These are phyloP conservation scores for Syzygium aqueum DNA, from an alignment of 345 rosid species.

Conservation along the genomic window DNA sequence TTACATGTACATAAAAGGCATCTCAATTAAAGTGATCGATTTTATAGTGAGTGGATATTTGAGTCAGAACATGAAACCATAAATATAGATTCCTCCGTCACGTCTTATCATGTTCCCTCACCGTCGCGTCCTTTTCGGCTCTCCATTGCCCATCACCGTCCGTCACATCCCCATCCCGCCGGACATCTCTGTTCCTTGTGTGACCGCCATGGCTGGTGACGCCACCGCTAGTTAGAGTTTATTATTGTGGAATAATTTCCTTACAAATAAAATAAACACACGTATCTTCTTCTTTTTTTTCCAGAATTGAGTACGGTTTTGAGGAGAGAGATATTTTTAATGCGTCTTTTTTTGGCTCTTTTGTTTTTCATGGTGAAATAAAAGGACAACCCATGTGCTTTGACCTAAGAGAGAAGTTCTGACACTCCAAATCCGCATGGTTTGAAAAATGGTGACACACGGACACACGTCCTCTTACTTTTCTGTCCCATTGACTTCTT, in stretches of 20 bases:
- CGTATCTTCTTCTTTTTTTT: not conserved
- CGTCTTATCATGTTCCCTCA: not conserved
- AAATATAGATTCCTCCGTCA: accelerated
- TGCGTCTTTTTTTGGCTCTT: not conserved
- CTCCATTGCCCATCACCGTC: too few relatives aligned
- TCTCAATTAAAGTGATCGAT: not conserved
- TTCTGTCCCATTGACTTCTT: not conserved
- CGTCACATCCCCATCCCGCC: not conserved
- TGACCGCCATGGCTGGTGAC: not conserved
- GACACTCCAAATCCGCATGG: not conserved
- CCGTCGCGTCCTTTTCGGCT: not conserved
- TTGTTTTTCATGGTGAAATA: not conserved
- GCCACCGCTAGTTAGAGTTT: not conserved
- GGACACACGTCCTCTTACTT: not conserved
- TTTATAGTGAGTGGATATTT: not conserved
- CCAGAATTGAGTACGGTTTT: not conserved
- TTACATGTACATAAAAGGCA: too few relatives aligned
- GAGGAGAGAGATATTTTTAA: not conserved
- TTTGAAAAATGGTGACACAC: not conserved
- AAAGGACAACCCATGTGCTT: not conserved
- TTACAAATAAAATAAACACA: not conserved
- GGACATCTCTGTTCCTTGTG: not conserved
- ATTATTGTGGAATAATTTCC: not conserved
- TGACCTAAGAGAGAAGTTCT: not conserved
- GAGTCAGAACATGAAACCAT: accelerated